Evolutionary conservation across 2,329 filamentous ascomycete genomes (phyloP), one percentile per base, ranked within the genome.

Genomic region (Colletotrichum plurivorum): DNA sequence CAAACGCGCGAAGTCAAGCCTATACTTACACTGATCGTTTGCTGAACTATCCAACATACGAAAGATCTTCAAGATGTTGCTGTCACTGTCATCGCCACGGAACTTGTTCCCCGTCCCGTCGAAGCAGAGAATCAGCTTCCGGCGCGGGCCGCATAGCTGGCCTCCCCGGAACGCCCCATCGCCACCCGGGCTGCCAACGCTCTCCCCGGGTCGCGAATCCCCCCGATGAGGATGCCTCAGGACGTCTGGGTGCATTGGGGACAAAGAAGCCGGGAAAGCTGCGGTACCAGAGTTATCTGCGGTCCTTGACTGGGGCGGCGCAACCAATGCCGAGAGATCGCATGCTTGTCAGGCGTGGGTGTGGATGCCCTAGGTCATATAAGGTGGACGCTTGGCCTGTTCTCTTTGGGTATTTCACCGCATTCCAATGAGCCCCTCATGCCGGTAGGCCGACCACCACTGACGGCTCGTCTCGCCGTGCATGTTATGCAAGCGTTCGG

Each of bases 41-140:
- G 88, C 87, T 7, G 87, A 87, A 5, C 90, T 85, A 72, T 93
- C 90, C 1, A 93, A 80, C 85, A 92, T 92, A 45, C 90, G 85
- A 72, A 91, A 93, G 12, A 93, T 91, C 75, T 93, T 93, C 69
- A 93, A 80, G 73, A 93, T 90, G 62, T 90, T 90, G 76, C 87
- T 89, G 72, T 90, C 88, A 49, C 85, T 89, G 13, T 89, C 88
- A 59, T 90, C 87, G 10, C 89, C 88, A 51, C 87, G 84, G 69
- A 90, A 90, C 70, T 89, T 90, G 73, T 90, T 90, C 0, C 88
- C 89, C 0, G 89, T 90, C 5, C 89, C 89, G 59, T 90, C 89
- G 62, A 91, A 90, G 73, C 89, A 90, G 1, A 91, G 78, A 10
- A 90, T 83, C 15, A 90, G 82, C 73, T 89, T 90, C 4, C 76